These are phyloP conservation scores for Penicillium coprophilum DNA, from an alignment of 495 filamentous ascomycete species.

Conservation along the genomic window DNA sequence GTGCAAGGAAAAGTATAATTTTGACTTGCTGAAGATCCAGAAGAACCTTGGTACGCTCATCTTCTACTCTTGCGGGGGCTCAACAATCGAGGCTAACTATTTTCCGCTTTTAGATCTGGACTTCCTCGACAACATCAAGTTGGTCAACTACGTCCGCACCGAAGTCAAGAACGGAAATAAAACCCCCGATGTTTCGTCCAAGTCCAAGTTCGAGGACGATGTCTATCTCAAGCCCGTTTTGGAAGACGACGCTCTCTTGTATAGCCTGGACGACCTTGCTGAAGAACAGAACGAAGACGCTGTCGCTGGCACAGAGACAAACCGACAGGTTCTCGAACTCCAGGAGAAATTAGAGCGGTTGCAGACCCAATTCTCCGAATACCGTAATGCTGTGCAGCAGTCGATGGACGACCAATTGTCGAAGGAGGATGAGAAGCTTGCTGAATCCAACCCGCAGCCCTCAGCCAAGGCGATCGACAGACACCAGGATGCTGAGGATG, in stretches of 20 bases:
- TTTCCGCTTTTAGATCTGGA: conserved; percentile 57
- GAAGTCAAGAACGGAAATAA: conserved; percentile 52
- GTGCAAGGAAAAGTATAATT: conserved; percentile 66
- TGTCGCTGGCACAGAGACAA: conserved; percentile 36
- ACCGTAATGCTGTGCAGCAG: conserved; percentile 64
- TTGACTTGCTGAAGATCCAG: conserved; percentile 69
- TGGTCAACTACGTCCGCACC: conserved; percentile 78
- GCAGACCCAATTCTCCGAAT: conserved; percentile 67
- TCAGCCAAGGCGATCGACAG: conserved; percentile 19
- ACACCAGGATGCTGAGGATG: conserved; percentile 47
- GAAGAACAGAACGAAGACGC: conserved; percentile 33
- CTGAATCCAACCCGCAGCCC: conserved; percentile 21
- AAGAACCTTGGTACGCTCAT: conserved; percentile 62
- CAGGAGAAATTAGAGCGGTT: conserved; percentile 66
- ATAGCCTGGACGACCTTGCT: conserved; percentile 75
- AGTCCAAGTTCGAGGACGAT: conserved; percentile 66
- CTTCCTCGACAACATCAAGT: conserved; percentile 77
- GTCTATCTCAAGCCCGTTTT: conserved; percentile 76
- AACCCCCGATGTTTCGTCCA: conserved; percentile 55
- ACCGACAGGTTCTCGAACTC: conserved; percentile 62
- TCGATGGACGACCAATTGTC: conserved; percentile 71
- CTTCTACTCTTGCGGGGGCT: not conserved
- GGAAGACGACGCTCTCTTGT: conserved; percentile 86
- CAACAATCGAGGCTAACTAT: conserved; percentile 20
- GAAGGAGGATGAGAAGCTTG: conserved; percentile 43